phyloP scores from a whole-genome alignment of 495 filamentous ascomycete species.

The Lasiosphaeria hispida region DNA sequence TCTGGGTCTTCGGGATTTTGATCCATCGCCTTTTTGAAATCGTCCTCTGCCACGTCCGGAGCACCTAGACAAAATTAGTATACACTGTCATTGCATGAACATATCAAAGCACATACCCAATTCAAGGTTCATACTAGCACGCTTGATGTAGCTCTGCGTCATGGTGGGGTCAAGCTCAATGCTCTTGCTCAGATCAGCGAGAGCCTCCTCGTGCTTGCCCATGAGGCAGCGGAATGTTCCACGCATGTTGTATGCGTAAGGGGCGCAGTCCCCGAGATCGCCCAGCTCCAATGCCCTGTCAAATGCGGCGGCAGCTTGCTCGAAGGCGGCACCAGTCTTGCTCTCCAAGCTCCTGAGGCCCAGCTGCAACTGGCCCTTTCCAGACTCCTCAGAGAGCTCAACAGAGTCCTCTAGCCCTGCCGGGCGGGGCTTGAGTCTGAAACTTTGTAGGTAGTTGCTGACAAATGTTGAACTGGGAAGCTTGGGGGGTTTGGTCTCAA shows the following conservation, averaged over 20 bases:
- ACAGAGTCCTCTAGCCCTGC: conserved; percentile 76
- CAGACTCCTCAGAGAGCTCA: conserved; percentile 72
- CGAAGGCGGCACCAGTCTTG: conserved; percentile 86
- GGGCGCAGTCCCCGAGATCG: conserved; percentile 76
- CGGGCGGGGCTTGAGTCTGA: conserved; percentile 76
- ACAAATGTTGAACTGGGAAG: conserved; percentile 94
- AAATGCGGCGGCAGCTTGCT: conserved; percentile 80
- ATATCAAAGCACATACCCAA: conserved; percentile 60
- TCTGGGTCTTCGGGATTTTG: conserved; percentile 91
- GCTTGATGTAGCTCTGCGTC: conserved; percentile 97
- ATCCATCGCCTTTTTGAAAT: conserved; percentile 81
- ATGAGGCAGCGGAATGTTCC: conserved; percentile 92
- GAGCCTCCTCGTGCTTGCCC: conserved; percentile 78
- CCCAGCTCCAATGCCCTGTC: conserved; percentile 80
- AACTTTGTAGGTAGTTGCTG: conserved; percentile 98
- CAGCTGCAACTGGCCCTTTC: conserved; percentile 78
- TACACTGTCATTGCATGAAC: background rate
- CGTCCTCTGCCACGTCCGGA: conserved; percentile 78
- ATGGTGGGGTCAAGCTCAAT: conserved; percentile 81
- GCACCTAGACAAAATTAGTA: conserved; percentile 58
- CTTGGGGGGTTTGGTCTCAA: conserved; percentile 66
- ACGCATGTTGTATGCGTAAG: conserved; percentile 90
- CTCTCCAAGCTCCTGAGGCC: conserved; percentile 76
- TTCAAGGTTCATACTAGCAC: conserved; percentile 96
- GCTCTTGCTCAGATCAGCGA: conserved; percentile 84